Conservation (phyloP, 176 grass and related monocot genomes). For the Elymus sibiricus region DNA sequence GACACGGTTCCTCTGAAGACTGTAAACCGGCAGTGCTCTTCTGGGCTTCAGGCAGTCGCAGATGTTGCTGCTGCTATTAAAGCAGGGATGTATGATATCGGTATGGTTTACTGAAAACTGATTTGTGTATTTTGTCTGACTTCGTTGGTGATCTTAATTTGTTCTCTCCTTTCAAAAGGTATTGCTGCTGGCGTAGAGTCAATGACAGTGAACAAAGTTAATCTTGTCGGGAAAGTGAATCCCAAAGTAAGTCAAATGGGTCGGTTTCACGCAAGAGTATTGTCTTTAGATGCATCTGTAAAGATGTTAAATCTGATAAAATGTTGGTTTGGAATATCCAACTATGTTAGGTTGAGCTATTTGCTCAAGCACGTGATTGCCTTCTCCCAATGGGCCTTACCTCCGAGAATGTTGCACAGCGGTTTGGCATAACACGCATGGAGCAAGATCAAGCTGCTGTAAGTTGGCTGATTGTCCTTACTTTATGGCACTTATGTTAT, state of each 20-base stretch:
- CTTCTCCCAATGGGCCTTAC: constrained; percentile 95
- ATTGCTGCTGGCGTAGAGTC: constrained; percentile 93
- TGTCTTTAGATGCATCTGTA: constrained; percentile 1
- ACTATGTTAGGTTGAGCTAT: constrained; percentile 59
- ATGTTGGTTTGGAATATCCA: constrained; percentile 18
- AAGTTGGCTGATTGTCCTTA: constrained; percentile 32
- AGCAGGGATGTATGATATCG: constrained; percentile 79
- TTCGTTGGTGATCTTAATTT: constrained; percentile 19
- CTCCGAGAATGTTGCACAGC: constrained; percentile 89
- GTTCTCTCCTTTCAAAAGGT: constrained; percentile 54
- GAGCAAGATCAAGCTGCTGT: constrained; percentile 91
- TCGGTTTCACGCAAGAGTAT: background rate
- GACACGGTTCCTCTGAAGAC: constrained; percentile 92
- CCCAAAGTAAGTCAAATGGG: constrained; percentile 60
- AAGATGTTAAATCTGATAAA: constrained; percentile 25
- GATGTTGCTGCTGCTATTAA: constrained; percentile 86
- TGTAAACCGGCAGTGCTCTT: constrained; percentile 88
- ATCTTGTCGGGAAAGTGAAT: constrained; percentile 39
- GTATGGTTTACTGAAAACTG: constrained; percentile 31
- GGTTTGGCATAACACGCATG: constrained; percentile 74
- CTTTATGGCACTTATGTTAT: background rate
- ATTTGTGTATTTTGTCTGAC: constrained; percentile 10
- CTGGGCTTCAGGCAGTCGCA: constrained; percentile 92
- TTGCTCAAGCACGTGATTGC: constrained; percentile 87
- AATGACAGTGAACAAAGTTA: constrained; percentile 64